A percentile compares a stretch with the other conserved stretches of the same genome.
phyloP scores from a whole-genome alignment of 2,329 filamentous ascomycete species.

The Cryphonectria parasitica region DNA sequence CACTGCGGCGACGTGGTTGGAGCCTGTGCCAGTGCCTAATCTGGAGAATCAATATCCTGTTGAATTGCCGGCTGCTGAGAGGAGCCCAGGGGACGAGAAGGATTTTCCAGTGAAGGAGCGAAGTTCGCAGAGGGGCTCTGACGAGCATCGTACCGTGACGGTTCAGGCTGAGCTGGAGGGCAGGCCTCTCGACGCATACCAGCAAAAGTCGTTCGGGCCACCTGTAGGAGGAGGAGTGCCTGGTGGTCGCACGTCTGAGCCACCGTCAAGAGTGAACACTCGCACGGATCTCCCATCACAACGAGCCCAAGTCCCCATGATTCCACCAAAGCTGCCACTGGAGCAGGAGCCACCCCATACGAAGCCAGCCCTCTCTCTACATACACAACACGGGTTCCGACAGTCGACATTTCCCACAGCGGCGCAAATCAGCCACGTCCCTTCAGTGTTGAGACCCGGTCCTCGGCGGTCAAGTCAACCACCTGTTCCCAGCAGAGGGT shows the following conservation, averaged over 20 bases:
- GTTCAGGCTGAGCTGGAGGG: slow-evolving; percentile 22
- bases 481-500: not conserved
- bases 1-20: slow-evolving; percentile 39
- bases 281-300: slow-evolving; percentile 32
- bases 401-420: not conserved
- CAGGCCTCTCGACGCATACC: slow-evolving; percentile 7
- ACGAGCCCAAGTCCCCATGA: slow-evolving; percentile 32
- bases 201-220: not conserved
- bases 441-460: slow-evolving; percentile 24
- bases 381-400: not conserved
- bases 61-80: slow-evolving; percentile 45
- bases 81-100: not conserved
- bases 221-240: not conserved
- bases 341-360: slow-evolving; percentile 4
- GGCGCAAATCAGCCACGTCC: not conserved
- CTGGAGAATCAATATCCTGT: slow-evolving; percentile 34
- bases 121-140: not conserved
- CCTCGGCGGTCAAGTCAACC: slow-evolving; percentile 26
- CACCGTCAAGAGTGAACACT: slow-evolving; percentile 29
- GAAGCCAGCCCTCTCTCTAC: not conserved
- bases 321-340: slow-evolving; percentile 31
- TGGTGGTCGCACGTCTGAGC: slow-evolving; percentile 15
- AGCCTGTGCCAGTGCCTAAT: slow-evolving; percentile 20
- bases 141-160: slow-evolving; percentile 4
- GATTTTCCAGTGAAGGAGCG: slow-evolving; percentile 28